These are phyloP conservation scores for Arachnomyces sp. DNA, from an alignment of 2,329 filamentous ascomycete species.

Conservation along the genomic window DNA sequence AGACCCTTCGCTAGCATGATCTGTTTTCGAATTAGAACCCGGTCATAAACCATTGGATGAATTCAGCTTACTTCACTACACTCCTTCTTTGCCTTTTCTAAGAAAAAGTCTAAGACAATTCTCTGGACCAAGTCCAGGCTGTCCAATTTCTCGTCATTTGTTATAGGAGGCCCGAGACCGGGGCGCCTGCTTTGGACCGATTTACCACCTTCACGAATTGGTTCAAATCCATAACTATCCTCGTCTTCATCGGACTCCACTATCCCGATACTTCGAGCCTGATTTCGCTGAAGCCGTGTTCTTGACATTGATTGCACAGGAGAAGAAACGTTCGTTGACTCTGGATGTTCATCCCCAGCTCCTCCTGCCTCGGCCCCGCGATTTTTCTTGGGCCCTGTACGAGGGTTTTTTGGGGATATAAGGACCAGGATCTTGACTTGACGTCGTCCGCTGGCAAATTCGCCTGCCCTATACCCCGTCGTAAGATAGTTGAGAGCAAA, in stretches of 20 bases:
- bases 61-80: conserved; percentile 31
- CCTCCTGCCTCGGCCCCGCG: conserved; percentile 26
- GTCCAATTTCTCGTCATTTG: conserved; percentile 34
- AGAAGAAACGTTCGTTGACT: conserved; percentile 62
- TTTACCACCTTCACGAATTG: conserved; percentile 29
- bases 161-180: conserved; percentile 40
- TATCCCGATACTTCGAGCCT: conserved; percentile 16
- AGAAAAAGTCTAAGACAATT: conserved; percentile 42
- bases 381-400: conserved; percentile 23
- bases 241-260: conserved; percentile 27
- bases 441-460: conserved; percentile 39
- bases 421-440: conserved; percentile 49
- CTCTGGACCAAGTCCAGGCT: conserved; percentile 36
- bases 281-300: conserved; percentile 25
- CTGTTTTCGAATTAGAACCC: conserved; percentile 18
- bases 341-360: conserved; percentile 42
- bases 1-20: conserved; percentile 38
- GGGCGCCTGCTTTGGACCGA: conserved; percentile 18
- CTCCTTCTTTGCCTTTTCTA: conserved; percentile 36
- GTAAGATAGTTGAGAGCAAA: conserved; percentile 65
- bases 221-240: conserved; percentile 37
- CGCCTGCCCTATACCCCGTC: conserved; percentile 36
- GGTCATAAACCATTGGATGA: neutral
- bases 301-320: conserved; percentile 45
- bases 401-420: conserved; percentile 35